Evolutionary conservation across 805 yeast species (phyloP).

Genomic region (Kuraishia ogatae): DNA sequence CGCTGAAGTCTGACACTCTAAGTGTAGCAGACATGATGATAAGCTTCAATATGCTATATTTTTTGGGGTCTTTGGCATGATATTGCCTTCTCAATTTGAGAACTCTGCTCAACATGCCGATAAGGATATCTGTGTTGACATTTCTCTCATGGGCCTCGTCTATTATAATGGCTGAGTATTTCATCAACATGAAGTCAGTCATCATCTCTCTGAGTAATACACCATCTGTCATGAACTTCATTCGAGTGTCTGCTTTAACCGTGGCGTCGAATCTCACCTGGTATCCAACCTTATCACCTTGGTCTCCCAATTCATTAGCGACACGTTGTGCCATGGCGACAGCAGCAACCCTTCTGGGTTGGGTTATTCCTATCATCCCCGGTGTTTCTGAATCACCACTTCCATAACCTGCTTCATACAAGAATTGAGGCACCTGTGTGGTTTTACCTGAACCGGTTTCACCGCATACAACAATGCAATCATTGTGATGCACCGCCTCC

Average conservation of each 20-base stretch:
- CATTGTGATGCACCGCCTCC: conserved; percentile 94
- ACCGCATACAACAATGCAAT: conserved; percentile 87
- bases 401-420: conserved; percentile 91
- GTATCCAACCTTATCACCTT: conserved; percentile 62
- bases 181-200: conserved; percentile 70
- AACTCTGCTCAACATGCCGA: conserved; percentile 90
- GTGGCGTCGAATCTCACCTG: conserved; percentile 78
- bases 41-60: conserved; percentile 60
- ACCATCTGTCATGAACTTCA: conserved; percentile 94
- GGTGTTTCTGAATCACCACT: conserved; percentile 50
- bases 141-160: conserved; percentile 99
- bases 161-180: conserved; percentile 79
- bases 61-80: conserved; percentile 34
- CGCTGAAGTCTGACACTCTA: conserved; percentile 88
- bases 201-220: conserved; percentile 89
- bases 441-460: conserved; percentile 99
- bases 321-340: conserved; percentile 87
- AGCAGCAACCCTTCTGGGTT: conserved; percentile 92
- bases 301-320: conserved; percentile 64
- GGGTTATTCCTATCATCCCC: conserved; percentile 95
- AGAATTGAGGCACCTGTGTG: conserved; percentile 94
- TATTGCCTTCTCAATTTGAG: conserved; percentile 59
- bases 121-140: conserved; percentile 89
- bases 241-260: conserved; percentile 52
- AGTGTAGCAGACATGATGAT: conserved; percentile 96